Evolutionary conservation across 208 protist genomes (phyloP).

Genomic region (Leishmania guyanensis): DNA sequence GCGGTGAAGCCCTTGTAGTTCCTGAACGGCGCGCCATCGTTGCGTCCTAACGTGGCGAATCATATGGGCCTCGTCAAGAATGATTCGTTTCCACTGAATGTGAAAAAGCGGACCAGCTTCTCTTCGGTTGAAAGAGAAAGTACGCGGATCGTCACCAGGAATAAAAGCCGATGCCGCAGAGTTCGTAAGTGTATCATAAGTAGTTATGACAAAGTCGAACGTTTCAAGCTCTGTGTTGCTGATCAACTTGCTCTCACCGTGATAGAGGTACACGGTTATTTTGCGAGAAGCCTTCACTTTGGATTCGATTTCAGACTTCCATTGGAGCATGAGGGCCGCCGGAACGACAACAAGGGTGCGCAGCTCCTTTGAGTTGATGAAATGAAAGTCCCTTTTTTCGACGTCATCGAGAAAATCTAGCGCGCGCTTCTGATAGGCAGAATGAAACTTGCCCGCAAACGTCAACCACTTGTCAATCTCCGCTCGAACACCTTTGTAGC

Average conservation of each 20-base stretch:
- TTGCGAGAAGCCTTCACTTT: constrained; percentile 64
- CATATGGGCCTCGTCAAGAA: constrained; percentile 96
- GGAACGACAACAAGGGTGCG: constrained; percentile 94
- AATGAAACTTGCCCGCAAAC: constrained; percentile 85
- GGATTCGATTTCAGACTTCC: constrained; percentile 88
- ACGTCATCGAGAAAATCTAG: constrained; percentile 79
- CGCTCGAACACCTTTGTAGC: constrained; percentile 32
- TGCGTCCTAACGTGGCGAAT: constrained; percentile 89
- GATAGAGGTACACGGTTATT: constrained; percentile 78
- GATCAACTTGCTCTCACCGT: constrained; percentile 75
- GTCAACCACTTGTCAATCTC: constrained; percentile 87
- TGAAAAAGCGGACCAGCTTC: constrained; percentile 84
- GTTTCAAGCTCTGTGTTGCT: constrained; percentile 77
- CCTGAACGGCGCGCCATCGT: constrained; percentile 79
- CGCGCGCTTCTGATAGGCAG: constrained; percentile 75
- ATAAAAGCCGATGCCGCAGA: constrained; percentile 67
- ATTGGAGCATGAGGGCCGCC: constrained; percentile 91
- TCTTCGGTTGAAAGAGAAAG: constrained; percentile 61
- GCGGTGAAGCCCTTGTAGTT: constrained; percentile 77
- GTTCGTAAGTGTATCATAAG: constrained; percentile 89
- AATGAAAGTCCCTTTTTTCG: constrained; percentile 67
- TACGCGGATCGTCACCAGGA: constrained; percentile 57
- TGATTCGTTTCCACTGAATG: constrained; percentile 92
- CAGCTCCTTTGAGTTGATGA: constrained; percentile 85
- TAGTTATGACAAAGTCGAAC: constrained; percentile 94